Base-by-base conservation (phyloP, 371 early-diverging fungal species). In the Mortierella sp. region DNA sequence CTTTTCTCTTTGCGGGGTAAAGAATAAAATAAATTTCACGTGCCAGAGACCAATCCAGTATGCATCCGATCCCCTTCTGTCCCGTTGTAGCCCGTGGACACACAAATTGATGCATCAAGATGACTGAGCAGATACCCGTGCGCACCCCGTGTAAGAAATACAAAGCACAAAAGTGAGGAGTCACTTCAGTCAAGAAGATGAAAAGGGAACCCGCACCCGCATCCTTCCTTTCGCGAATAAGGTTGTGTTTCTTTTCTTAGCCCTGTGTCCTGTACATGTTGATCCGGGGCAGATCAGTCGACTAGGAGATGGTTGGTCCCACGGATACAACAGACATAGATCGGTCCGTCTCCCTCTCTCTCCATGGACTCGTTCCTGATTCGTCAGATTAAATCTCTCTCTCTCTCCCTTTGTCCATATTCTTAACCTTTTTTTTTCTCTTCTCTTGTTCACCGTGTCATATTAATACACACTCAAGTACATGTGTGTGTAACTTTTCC, bases 21-120 rank as follows among this genome's bases (percentile, higher is more conserved):
- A n/a, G n/a, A 48, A n/a, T n/a, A 48, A 24, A 24, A n/a, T n/a
- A 48, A 50, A 50, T 53, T 53, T 53, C 53, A 53, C 53, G 53
- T 53, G 53, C 53, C 14, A 24, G 11, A 53, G 9, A 26, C 13
- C 53, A 52, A 26, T 24, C n/a, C n/a, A n/a, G n/a, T n/a, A n/a
- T 29, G 53, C 22, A 22, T 58, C 19, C 34, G 7, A 16, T 5
- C 34, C 19, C 16, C 34, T 16, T 29, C 10, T 53, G 14, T 55
- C 16, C 31, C 29, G 29, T 58, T 58, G 31, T 19, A 26, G 0
- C 16, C 31, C 26, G 16, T 13, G 26, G 31, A n/a, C n/a, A n/a
- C n/a, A n/a, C n/a, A n/a, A n/a, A n/a, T n/a, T n/a, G 29, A 13
- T 31, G 13, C 9, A 44, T 2, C 10, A 53, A 40, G 24, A 63